Percentiles rank a stretch among this genome's conserved stretches.
Evolutionary conservation across 2,329 filamentous ascomycete genomes (phyloP).

Genomic region (Penicillium sp.): DNA sequence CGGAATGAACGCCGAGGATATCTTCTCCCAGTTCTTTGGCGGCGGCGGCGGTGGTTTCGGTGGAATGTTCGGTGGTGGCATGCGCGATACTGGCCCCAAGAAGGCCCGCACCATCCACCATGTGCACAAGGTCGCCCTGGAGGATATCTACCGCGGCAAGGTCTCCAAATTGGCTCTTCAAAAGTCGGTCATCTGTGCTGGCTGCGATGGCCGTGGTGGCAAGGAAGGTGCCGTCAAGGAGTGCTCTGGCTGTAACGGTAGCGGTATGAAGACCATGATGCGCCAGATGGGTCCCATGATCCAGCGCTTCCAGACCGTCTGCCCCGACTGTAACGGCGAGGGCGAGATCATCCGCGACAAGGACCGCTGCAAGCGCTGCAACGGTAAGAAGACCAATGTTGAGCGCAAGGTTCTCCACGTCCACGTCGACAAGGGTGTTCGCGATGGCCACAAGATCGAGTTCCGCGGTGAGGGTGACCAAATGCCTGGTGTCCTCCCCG

Average conservation of each 20-base stretch:
- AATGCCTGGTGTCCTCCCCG: conserved; percentile 86
- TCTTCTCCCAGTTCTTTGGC: conserved; percentile 97
- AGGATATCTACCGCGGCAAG: conserved; percentile 98
- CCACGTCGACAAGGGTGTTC: conserved; percentile 93
- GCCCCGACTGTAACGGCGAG: conserved; percentile 96
- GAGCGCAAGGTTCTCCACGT: conserved; percentile 98
- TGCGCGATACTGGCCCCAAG: conserved; percentile 79
- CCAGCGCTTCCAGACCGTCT: conserved; percentile 98
- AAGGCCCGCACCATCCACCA: conserved; percentile 97
- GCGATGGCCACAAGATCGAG: conserved; percentile 92
- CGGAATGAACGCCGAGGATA: conserved; percentile 93
- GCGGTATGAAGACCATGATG: conserved; percentile 99
- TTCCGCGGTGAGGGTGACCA: conserved; percentile 98
- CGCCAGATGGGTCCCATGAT: conserved; percentile 99
- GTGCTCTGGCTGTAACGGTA: conserved; percentile 86
- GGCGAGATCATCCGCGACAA: conserved; percentile 96
- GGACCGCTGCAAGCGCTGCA: conserved; percentile 95
- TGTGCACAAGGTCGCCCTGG: conserved; percentile 95
- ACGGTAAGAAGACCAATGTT: conserved; percentile 96
- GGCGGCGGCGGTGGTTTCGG: conserved; percentile 72
- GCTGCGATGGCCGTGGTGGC: conserved; percentile 90
- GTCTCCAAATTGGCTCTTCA: conserved; percentile 96
- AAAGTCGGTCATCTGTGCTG: conserved; percentile 94
- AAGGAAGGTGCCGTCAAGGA: conserved; percentile 98
- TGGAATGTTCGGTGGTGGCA: conserved; percentile 78